A percentile compares a stretch with the other conserved stretches of the same genome.
phyloP scores from a whole-genome alignment of 345 rosid species.

The Atalantia buxifolia region DNA sequence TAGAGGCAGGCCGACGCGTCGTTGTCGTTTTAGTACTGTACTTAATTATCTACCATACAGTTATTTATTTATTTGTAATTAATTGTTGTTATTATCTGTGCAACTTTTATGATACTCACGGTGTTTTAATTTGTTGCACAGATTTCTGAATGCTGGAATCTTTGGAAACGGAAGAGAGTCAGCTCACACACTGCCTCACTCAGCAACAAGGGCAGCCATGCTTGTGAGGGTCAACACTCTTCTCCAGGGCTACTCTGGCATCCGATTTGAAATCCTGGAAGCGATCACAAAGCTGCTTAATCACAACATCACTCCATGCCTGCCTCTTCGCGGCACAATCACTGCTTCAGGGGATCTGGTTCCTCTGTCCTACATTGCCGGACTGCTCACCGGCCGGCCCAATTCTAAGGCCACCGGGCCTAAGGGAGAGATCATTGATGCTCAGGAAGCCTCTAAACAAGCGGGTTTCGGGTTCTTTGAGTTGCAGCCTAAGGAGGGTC shows the following conservation, averaged over 20 bases:
- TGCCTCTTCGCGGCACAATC: conserved; percentile 76
- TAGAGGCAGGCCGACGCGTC: too few relatives aligned
- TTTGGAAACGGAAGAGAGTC: conserved; percentile 52
- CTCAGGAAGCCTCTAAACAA: conserved; percentile 41
- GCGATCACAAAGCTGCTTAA: conserved; percentile 63
- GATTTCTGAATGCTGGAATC: conserved; percentile 74
- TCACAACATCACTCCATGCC: conserved; percentile 59
- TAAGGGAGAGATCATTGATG: conserved; percentile 41
- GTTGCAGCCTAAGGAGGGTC: conserved; percentile 71
- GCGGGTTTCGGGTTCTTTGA: conserved; percentile 52
- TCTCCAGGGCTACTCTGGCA: conserved; percentile 73
- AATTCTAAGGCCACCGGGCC: conserved; percentile 64
- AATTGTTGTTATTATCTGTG: not conserved
- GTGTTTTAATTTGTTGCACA: conserved; percentile 3
- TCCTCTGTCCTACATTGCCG: conserved; percentile 70
- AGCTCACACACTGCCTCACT: conserved; percentile 51
- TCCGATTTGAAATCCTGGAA: conserved; percentile 67
- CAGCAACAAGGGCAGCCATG: conserved; percentile 70
- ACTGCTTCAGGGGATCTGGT: conserved; percentile 73
- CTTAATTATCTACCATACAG: not conserved
- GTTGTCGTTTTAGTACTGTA: not conserved
- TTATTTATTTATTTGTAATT: not conserved
- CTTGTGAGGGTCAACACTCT: conserved; percentile 71
- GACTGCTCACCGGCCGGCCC: conserved; percentile 55
- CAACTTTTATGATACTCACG: not conserved